Evolutionary conservation across 1,284 basidiomycete genomes (phyloP).

Genomic region (Rhizoctonia solani): DNA sequence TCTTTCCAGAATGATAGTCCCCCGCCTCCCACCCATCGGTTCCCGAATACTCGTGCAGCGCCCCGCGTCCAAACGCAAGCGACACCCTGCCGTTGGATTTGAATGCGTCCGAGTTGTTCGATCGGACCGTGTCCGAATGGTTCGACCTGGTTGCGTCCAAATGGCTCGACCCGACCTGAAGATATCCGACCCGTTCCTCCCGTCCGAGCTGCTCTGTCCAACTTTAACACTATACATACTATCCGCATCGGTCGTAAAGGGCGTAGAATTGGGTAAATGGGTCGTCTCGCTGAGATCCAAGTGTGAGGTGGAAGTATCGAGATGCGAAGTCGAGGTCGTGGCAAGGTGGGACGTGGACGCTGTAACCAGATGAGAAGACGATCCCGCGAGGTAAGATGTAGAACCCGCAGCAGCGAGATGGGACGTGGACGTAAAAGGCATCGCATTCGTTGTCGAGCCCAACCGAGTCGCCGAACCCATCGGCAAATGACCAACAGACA

Average conservation of each 20-base stretch:
- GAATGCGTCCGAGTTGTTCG: background rate
- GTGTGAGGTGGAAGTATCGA: background rate
- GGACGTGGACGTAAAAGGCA: too few species aligned
- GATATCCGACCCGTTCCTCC: too few species aligned
- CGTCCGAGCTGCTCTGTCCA: too few species aligned
- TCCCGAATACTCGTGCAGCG: slow-evolving; percentile 17
- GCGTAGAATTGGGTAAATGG: background rate
- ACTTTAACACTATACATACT: too few species aligned
- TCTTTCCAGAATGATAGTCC: background rate
- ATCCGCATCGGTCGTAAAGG: slow-evolving; percentile 4
- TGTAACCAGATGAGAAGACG: too few species aligned
- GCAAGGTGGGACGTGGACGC: too few species aligned
- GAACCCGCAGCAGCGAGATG: too few species aligned
- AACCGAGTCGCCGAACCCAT: too few species aligned
- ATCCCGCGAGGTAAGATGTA: too few species aligned
- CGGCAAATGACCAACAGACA: too few species aligned
- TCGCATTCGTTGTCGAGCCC: too few species aligned
- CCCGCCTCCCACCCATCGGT: slow-evolving; percentile 24
- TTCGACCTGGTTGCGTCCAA: background rate
- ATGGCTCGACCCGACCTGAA: background rate
- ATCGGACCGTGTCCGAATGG: slow-evolving; percentile 3
- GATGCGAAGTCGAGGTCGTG: background rate
- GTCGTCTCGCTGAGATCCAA: background rate
- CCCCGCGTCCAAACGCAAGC: slow-evolving; percentile 17
- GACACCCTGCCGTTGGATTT: slow-evolving; percentile 11